Base-by-base conservation (phyloP, 192 early-diverging fungal genomes). In the Backusella psychrophila region DNA sequence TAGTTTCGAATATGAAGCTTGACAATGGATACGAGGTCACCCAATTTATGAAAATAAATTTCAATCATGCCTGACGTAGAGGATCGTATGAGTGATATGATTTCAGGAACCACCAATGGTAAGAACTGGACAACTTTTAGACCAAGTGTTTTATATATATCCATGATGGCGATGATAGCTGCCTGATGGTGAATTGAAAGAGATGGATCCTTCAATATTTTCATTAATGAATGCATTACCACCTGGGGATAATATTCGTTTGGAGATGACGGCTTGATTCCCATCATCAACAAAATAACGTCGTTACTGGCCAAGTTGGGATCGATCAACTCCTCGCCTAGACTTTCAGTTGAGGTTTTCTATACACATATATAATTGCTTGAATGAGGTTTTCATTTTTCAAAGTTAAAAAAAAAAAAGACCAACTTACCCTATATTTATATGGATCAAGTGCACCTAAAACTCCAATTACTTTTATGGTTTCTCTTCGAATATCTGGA, bases 401-500 rank as follows among this genome's bases (percentile, higher is more conserved):
- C 4, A 15, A 49, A 49, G n/a, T n/a, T n/a, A 29, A 17, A 68
- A 35, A 49, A 1, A 49, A 44, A 33, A 63, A 36, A 23, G 44
- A 2, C 8, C 4, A 19, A 59, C 15, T 36, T 87, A 87, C 86
- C 78, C 87, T 90, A 66, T 88, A 86, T 5, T 85, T 87, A 82
- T 96, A 95, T 17, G 97, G 96, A 88, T 99, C 97, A 9, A 99
- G 81, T 17, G 97, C 97, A n/a, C 97, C 97, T 6, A 99, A 86
- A 31, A 96, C 95, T 63, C 97, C 97, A 68, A 99, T 90, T 17
- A 96, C 86, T 66, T 96, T 96, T 36, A 97, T 90, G 5, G 93
- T 93, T 80, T 97, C 95, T 29, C 88, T 82, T 34, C 96, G 88
- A 29, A 98, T 93, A 23, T 72, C 81, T 14, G 86, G 76, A 6